Evolutionary conservation across 176 grass and related monocot genomes (phyloP), one percentile per base, ranked within the genome.

Genomic region (Themeda triandra): DNA sequence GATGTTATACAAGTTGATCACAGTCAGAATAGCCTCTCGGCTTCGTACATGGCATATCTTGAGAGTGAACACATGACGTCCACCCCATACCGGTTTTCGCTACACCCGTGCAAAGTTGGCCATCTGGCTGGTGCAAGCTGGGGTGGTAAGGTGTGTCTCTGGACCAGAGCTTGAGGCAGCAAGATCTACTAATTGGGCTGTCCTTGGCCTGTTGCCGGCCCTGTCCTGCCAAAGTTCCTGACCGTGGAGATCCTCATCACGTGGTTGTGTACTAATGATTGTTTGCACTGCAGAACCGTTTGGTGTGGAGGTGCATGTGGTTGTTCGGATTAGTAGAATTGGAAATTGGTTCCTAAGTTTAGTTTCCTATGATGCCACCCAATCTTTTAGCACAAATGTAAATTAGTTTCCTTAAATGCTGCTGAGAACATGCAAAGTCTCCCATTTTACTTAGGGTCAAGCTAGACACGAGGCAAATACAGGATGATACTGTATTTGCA

Each of bases 141-240:
- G 0, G 41, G 77, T 8, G 91, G 91, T 3, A 93, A 86, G 79
- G 86, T 93, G 23, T 93, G 86, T 36, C 74, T 90, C 30, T 93
- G 88, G 88, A 86, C 86, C 3, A 88, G 66, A 58, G 69, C 27
- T 15, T 64, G 62, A 64, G 30, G 62, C 25, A 65, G 66, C 24
- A 8, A 33, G 41, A 32, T 42, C 69, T 24, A 70, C 15, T 64
- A 13, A 28, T 19, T 25, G 27, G 32, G 32, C 14, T 71, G 62
- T 17, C 62, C 39, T 19, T 6, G 13, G 10, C n/a, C 10, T 56
- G 21, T 37, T 69, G 7, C 14, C 2, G 2, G 4, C 59, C 24
- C 13, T 76, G 28, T 35, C 8, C 13, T 56, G 36, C 19, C 2
- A 1, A 13, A 60, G 42, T 75, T 69, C 48, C 54, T 19, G n/a